These are phyloP conservation scores for Penstemon newberryi DNA, from an alignment of 257 asterid genomes.

Conservation along the genomic window DNA sequence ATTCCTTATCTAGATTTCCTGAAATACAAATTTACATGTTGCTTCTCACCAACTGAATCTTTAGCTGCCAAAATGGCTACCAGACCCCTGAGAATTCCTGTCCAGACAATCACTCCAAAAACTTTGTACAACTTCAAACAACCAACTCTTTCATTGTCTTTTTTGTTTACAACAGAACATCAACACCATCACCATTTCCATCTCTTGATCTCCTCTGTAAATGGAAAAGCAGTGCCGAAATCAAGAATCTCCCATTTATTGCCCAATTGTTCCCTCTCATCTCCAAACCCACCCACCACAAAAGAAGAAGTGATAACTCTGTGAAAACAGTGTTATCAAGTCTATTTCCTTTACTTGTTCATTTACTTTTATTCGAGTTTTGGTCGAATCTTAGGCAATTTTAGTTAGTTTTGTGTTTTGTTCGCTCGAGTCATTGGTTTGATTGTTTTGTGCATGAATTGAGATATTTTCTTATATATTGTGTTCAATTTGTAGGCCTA, in stretches of 20 bases:
- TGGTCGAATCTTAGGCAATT: no score
- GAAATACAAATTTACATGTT: neutral
- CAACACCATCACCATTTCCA: conserved; percentile 10
- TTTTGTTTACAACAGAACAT: conserved; percentile 17
- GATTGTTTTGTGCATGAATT: no score
- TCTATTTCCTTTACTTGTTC: no score
- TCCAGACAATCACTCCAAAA: conserved; percentile 31
- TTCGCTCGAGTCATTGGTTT: no score
- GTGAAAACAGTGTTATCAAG: no score
- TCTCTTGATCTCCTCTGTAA: conserved; percentile 23
- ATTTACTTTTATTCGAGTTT: no score
- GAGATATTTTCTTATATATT: no score
- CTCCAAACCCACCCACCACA: conserved; percentile 71
- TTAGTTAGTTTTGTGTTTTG: no score
- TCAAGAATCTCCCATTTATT: conserved; percentile 31
- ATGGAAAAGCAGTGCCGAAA: conserved; percentile 24
- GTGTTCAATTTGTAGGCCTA: no score
- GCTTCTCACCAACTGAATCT: neutral
- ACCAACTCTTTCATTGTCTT: conserved; percentile 20
- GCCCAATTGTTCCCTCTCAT: conserved; percentile 45
- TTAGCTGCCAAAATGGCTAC: conserved; percentile 41
- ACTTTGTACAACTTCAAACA: conserved; percentile 25
- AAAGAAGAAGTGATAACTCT: no score
- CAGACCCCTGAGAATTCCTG: conserved; percentile 34
- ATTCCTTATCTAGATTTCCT: conserved; percentile 9